Evolutionary conservation across 1,284 basidiomycete genomes (phyloP), one percentile per base, ranked within the genome.

Genomic region (Apiotrichum veenhuisii): DNA sequence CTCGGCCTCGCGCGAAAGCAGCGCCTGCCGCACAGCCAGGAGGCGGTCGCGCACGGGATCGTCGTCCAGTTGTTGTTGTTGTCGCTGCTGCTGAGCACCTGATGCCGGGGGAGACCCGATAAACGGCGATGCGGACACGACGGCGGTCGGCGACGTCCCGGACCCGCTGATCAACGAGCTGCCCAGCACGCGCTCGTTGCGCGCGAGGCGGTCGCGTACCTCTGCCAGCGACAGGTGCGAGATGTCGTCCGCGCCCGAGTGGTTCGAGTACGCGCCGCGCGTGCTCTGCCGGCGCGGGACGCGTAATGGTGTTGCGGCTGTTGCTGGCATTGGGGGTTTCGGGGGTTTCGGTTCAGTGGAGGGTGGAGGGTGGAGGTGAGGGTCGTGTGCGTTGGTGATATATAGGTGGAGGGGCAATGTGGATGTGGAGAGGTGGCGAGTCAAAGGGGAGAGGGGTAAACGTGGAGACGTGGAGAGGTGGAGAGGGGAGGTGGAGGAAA

Each of bases 21-120:
- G 56, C 23, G 61, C 55, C 46, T 67, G 59, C 12, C 73, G 55
- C 5, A 65, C 67, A 5, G 48, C 45, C 4, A 73, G 52, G 17
- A 75, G 62, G 50, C 65, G 65, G 14, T 67, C 65, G 36, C 69
- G 54, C 0, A 73, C 61, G 17, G 72, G 66, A 49, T 74, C 71
- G 22, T 45, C 37, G 15, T 42, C 22, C 26, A 30, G 36, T 30
- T n/a, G 30, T 12, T 5, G 30, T 30, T 17, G 17, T 15, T 20
- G 5, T 1, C 22, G 22, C n/a, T n/a, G n/a, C n/a, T n/a, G n/a
- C n/a, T n/a, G n/a, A n/a, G n/a, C n/a, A n/a, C n/a, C n/a, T n/a
- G n/a, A n/a, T n/a, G n/a, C n/a, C n/a, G n/a, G 12, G 23, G 11
- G 36, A 5, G 30, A 30, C 30, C 30, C 22, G 33, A 33, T 18